These are phyloP conservation scores for Venturia pyrina DNA, from an alignment of 2,329 filamentous ascomycete species.

Conservation along the genomic window DNA sequence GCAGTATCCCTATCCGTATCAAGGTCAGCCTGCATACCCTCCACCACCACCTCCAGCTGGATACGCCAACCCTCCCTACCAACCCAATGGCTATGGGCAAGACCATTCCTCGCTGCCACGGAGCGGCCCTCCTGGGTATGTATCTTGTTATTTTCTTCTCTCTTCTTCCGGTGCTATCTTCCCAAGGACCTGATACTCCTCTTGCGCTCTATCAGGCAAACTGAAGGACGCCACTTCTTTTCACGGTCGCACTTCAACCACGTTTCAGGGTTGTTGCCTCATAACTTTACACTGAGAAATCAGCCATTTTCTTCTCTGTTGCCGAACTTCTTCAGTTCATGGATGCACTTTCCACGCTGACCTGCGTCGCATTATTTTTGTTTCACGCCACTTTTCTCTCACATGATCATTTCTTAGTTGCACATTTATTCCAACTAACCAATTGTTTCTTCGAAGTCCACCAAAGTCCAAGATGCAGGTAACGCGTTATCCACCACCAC, in stretches of 20 bases:
- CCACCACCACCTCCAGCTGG: not conserved
- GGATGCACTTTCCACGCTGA: not conserved
- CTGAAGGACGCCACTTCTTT: not conserved
- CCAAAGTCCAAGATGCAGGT: slow-evolving; percentile 37
- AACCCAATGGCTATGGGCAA: slow-evolving; percentile 18
- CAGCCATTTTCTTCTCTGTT: not conserved
- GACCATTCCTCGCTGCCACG: slow-evolving; percentile 14
- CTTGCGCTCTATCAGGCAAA: not conserved
- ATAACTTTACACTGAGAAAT: not conserved
- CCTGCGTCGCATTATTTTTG: not conserved
- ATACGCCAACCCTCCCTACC: not conserved
- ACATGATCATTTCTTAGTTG: not conserved
- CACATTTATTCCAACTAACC: not conserved
- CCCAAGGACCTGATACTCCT: not conserved
- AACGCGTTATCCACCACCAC: slow-evolving; percentile 39
- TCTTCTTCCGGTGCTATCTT: not conserved
- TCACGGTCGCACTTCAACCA: not conserved
- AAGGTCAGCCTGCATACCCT: not conserved
- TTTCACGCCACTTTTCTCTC: not conserved
- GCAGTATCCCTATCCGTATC: slow-evolving; percentile 4
- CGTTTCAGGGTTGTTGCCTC: not conserved
- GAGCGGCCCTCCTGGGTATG: not conserved
- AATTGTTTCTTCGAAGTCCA: slow-evolving; percentile 28
- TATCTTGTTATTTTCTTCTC: not conserved
- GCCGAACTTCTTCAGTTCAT: not conserved